Conservation (phyloP, 164 flowering plant species). For the Liriodendron chinense region DNA sequence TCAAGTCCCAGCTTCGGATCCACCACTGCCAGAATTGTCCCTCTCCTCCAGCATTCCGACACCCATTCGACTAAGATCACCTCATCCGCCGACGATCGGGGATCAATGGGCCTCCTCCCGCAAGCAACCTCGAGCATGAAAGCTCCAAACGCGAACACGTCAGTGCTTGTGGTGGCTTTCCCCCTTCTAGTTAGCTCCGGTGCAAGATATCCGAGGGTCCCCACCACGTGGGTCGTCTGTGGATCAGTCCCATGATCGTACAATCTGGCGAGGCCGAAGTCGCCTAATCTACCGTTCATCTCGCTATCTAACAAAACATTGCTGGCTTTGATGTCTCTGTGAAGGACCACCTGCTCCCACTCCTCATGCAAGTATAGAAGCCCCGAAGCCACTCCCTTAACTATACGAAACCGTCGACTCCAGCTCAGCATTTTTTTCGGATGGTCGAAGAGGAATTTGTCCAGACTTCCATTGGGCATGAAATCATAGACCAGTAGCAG, state of each 20-base stretch:
- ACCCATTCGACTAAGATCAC: slow-evolving; percentile 31
- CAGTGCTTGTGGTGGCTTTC: slow-evolving; percentile 29
- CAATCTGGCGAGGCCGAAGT: slow-evolving; percentile 38
- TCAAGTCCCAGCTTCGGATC: slow-evolving; percentile 25
- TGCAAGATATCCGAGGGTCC: slow-evolving; percentile 42
- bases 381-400: slow-evolving; percentile 37
- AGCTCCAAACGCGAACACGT: slow-evolving; percentile 38
- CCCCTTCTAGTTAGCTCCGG: slow-evolving; percentile 35
- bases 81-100: background rate
- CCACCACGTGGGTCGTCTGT: slow-evolving; percentile 32
- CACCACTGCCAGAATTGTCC: slow-evolving; percentile 8
- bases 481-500: slow-evolving; percentile 51
- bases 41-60: slow-evolving; percentile 13
- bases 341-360: slow-evolving; percentile 39
- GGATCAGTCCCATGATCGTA: slow-evolving; percentile 32
- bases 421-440: slow-evolving; percentile 17
- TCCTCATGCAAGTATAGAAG: slow-evolving; percentile 34
- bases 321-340: slow-evolving; percentile 42
- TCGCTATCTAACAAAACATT: slow-evolving; percentile 38
- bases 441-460: slow-evolving; percentile 26
- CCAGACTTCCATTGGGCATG: slow-evolving; percentile 59
- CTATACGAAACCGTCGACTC: slow-evolving; percentile 30
- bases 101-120: slow-evolving; percentile 33
- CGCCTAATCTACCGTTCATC: slow-evolving; percentile 31
- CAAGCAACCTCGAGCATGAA: slow-evolving; percentile 40